Percentiles rank a stretch among this genome's conserved stretches.
phyloP scores from a whole-genome alignment of 2,329 filamentous ascomycete species.

The Fusarium pseudograminearum region DNA sequence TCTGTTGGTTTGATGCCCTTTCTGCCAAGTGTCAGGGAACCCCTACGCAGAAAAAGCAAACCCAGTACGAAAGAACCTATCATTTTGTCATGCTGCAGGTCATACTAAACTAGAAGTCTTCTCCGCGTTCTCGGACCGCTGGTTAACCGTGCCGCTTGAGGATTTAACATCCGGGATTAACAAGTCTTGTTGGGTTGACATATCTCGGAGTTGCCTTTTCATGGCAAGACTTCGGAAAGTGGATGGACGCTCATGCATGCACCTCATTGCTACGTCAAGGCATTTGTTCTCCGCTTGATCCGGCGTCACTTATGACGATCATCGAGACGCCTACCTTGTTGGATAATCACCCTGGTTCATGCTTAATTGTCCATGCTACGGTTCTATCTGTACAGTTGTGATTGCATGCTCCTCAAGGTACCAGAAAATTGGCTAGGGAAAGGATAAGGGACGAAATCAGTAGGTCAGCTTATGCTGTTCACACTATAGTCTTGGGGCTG shows the following conservation, averaged over 20 bases:
- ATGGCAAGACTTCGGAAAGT: not conserved
- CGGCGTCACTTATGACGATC: not conserved
- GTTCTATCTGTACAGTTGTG: not conserved
- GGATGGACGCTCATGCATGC: not conserved
- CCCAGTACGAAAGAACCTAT: not conserved
- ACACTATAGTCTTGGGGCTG: too few relatives aligned
- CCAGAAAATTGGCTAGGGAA: too few relatives aligned
- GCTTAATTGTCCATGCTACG: not conserved
- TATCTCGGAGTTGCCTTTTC: not conserved
- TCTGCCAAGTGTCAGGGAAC: not conserved
- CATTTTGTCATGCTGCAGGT: not conserved
- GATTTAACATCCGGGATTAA: not conserved
- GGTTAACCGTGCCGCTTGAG: not conserved
- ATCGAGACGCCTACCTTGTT: not conserved
- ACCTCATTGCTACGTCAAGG: too few relatives aligned
- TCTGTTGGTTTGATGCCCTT: not conserved
- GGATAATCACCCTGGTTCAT: not conserved
- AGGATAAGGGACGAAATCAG: too few relatives aligned
- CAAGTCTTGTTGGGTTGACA: not conserved
- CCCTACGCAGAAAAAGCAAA: not conserved
- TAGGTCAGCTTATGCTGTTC: too few relatives aligned
- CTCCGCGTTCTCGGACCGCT: not conserved
- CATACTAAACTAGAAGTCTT: not conserved
- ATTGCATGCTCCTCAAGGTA: too few relatives aligned
- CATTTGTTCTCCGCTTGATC: not conserved